Evolutionary conservation across 805 yeast genomes (phyloP).

Genomic region (Metschnikowia borealis): DNA sequence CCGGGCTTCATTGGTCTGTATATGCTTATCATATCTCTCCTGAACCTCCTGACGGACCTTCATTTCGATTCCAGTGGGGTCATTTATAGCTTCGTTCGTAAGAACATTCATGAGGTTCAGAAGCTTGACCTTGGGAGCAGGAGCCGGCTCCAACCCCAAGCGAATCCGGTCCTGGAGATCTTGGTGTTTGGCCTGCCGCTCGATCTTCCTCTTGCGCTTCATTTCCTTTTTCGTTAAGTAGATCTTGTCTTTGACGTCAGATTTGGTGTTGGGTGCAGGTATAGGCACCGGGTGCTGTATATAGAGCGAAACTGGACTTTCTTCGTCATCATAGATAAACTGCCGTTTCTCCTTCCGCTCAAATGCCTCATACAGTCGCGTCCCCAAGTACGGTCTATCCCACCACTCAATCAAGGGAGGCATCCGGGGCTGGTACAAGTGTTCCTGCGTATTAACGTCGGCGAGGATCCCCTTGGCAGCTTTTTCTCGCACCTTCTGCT

Average conservation of each 20-base stretch:
- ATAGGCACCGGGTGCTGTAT: constrained; percentile 80
- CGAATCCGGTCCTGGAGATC: constrained; percentile 74
- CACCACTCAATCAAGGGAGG: constrained; percentile 87
- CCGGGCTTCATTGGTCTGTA: constrained; percentile 55
- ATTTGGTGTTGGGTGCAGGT: constrained; percentile 41
- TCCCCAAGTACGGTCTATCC: constrained; percentile 60
- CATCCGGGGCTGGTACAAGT: constrained; percentile 38
- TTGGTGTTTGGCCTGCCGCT: constrained; percentile 57
- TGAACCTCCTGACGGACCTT: constrained; percentile 66
- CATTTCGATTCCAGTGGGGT: constrained; percentile 84
- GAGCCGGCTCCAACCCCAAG: constrained; percentile 81
- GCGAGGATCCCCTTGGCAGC: constrained; percentile 45
- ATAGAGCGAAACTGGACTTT: constrained; percentile 58
- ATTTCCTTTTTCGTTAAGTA: constrained; percentile 73
- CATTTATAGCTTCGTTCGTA: constrained; percentile 79
- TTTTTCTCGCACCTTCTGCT: constrained; percentile 31
- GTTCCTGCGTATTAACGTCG: constrained; percentile 53
- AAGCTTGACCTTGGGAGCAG: constrained; percentile 82
- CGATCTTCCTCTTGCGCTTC: constrained; percentile 68
- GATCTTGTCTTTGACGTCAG: constrained; percentile 33
- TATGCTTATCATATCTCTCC: constrained; percentile 57
- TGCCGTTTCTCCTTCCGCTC: constrained; percentile 18
- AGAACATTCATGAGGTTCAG: constrained; percentile 82
- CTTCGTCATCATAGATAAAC: constrained; percentile 34
- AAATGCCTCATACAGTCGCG: constrained; percentile 34